Percentiles rank a stretch among this genome's conserved stretches.
Evolutionary conservation across 495 filamentous ascomycete species (phyloP).

Genomic region (Polyplosphaeria fusca): DNA sequence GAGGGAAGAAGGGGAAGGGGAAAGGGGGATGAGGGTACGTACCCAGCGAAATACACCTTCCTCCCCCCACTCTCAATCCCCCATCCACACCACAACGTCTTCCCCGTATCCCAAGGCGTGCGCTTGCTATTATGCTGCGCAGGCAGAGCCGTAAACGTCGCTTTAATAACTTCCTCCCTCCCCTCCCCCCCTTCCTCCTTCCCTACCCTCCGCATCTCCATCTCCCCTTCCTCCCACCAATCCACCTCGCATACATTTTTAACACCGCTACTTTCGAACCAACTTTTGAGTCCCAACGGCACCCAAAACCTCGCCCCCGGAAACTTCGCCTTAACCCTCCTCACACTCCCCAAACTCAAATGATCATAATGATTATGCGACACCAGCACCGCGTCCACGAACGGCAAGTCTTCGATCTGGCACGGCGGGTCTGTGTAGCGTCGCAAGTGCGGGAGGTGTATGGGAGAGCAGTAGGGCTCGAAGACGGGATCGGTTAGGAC

Average conservation of each 20-base stretch:
- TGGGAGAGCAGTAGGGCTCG: constrained; percentile 77
- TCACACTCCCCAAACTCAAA: constrained; percentile 70
- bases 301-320: constrained; percentile 87
- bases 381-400: constrained; percentile 85
- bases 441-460: constrained; percentile 69
- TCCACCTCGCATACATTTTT: constrained; percentile 81
- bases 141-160: constrained; percentile 76
- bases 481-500: constrained; percentile 97
- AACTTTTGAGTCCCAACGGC: constrained; percentile 79
- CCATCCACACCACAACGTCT: constrained; percentile 88
- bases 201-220: constrained; percentile 52
- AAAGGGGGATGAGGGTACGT: constrained; percentile 13
- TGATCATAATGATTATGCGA: constrained; percentile 96
- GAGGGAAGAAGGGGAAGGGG: background rate
- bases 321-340: constrained; percentile 64
- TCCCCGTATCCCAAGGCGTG: constrained; percentile 61
- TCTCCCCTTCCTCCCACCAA: constrained; percentile 87
- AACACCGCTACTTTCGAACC: constrained; percentile 70
- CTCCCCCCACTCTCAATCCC: constrained; percentile 70
- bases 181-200: background rate
- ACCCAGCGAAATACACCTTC: constrained; percentile 70
- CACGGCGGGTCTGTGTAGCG: constrained; percentile 80
- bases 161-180: constrained; percentile 53
- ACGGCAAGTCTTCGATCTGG: constrained; percentile 71
- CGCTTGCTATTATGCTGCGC: constrained; percentile 80